These are phyloP conservation scores for Tulasnella sp. DNA, from an alignment of 768 basidiomycete species.

Conservation along the genomic window DNA sequence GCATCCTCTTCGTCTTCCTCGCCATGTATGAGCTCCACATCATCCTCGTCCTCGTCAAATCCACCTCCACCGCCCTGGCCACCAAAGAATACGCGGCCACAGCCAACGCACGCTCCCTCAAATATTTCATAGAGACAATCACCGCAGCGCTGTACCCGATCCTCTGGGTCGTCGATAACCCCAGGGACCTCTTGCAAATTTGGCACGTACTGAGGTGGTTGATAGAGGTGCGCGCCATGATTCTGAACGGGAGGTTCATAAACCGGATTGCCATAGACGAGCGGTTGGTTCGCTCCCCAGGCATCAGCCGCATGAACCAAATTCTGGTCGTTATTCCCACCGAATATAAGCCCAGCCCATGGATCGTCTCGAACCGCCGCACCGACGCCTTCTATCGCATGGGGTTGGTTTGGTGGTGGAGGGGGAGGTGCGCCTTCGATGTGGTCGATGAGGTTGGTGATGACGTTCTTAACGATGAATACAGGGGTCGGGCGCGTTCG, in stretches of 20 bases:
- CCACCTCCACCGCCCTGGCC: not conserved
- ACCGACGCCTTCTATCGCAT: conserved; percentile 9
- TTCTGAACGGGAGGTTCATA: no score
- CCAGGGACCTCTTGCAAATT: conserved; percentile 33
- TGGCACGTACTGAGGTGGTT: no score
- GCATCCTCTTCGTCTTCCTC: conserved; percentile 12
- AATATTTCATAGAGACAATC: conserved; percentile 72
- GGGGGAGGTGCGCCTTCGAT: not conserved
- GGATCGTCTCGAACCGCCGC: conserved; percentile 33
- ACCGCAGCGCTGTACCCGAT: conserved; percentile 62
- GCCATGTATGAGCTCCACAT: conserved; percentile 21
- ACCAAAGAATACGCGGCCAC: conserved; percentile 33
- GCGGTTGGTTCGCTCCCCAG: no score
- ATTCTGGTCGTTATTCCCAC: conserved; percentile 4
- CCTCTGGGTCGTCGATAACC: conserved; percentile 67
- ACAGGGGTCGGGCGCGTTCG: conserved; percentile 37
- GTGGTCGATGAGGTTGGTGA: conserved; percentile 37
- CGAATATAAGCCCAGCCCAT: conserved; percentile 54
- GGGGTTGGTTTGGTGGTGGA: conserved; percentile 21
- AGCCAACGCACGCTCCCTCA: conserved; percentile 52
- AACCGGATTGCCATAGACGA: no score
- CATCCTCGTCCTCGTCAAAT: conserved; percentile 13
- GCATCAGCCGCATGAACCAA: no score
- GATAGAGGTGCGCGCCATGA: no score
- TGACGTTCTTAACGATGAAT: conserved; percentile 40